These are phyloP conservation scores for Beauveria sp. DNA, from an alignment of 2,329 filamentous ascomycete genomes.

Conservation along the genomic window DNA sequence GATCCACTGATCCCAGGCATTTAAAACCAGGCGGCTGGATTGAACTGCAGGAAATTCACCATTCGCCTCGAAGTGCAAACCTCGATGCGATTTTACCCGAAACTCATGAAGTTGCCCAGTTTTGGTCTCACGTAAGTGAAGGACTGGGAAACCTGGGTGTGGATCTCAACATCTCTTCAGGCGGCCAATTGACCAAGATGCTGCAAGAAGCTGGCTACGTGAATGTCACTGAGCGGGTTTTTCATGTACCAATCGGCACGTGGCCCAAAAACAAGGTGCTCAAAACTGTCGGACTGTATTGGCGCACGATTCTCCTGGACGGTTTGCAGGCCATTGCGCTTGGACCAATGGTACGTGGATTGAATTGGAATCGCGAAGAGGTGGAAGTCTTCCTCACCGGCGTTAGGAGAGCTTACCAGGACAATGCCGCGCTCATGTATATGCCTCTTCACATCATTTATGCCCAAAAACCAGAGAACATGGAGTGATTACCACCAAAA, in stretches of 20 bases:
- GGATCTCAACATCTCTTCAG: conserved; percentile 37
- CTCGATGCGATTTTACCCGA: conserved; percentile 28
- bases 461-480: conserved; percentile 40
- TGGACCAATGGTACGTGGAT: conserved; percentile 41
- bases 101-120: conserved; percentile 36
- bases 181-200: conserved; percentile 32
- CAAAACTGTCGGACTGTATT: conserved; percentile 45
- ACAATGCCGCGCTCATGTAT: conserved; percentile 38
- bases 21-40: conserved; percentile 48
- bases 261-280: conserved; percentile 45
- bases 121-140: conserved; percentile 38
- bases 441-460: conserved; percentile 51
- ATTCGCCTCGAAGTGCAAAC: conserved; percentile 37
- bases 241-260: conserved; percentile 46
- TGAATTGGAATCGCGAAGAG: conserved; percentile 40
- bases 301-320: conserved; percentile 42
- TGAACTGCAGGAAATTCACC: conserved; percentile 47
- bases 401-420: conserved; percentile 40
- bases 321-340: conserved; percentile 44
- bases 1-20: conserved; percentile 27
- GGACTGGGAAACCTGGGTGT: conserved; percentile 38
- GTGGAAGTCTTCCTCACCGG: conserved; percentile 41
- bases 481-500: not conserved
- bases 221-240: conserved; percentile 42
- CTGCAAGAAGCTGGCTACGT: conserved; percentile 44